Evolutionary conservation across 495 filamentous ascomycete species (phyloP), one percentile per base, ranked within the genome.

Genomic region (Oidiodendron maius): DNA sequence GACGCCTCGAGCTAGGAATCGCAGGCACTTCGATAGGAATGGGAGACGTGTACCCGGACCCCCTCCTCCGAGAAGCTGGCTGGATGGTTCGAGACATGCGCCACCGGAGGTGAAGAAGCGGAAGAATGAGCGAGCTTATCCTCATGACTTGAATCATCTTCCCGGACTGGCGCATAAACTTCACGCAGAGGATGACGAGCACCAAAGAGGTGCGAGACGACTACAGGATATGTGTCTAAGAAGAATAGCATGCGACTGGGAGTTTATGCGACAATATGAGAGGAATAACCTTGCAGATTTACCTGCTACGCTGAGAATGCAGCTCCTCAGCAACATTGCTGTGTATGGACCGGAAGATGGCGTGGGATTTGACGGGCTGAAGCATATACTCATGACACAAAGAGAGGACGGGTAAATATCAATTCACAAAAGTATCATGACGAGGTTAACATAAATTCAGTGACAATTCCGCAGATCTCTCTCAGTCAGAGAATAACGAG

Each of bases 21-120:
- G 56, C 37, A 37, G 54, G 46, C 60, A 24, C 65, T 59, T 57
- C 46, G 69, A 64, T 63, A 64, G 56, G 60, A 48, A 52, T 34
- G 71, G 74, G 23, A 45, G 66, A 50, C 72, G 78, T 48, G 61
- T 70, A 13, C 76, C 78, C 0, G 87, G 87, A 0, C 87, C 87
- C 3, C 74, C 84, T 8, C 71, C 86, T 16, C 87, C 87, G 1
- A 71, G 69, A 23, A 89, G 84, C 57, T 93, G 87, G 87, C 57
- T 84, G 10, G 57, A 64, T 28, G 40, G 46, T 4, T 61, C 65
- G n/a, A 51, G 48, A 23, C 40, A 61, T 48, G 53, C 58, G 22
- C 38, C 60, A 5, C 3, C 23, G 8, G 26, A 10, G 4, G 2
- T 22, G 36, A 52, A 34, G 32, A 44, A 38, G 25, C 36, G 3